Evolutionary conservation across 768 basidiomycete species (phyloP).

Genomic region (Tricholomella constricta): DNA sequence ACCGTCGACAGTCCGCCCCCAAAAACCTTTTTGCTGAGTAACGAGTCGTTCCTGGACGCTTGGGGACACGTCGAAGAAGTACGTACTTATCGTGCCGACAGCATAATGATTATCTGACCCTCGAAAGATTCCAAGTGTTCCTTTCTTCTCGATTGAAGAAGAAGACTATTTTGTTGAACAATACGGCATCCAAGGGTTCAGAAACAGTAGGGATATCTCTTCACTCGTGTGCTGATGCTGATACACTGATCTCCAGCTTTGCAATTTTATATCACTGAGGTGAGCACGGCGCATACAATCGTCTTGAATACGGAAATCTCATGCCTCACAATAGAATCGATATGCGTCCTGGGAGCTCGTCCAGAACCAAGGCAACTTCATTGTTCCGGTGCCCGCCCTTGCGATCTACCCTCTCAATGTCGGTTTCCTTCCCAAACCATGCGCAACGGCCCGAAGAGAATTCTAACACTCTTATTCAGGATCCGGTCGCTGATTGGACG

Average conservation of each 20-base stretch:
- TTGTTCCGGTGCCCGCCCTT: slow-evolving; percentile 44
- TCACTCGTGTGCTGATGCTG: background rate
- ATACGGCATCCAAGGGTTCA: slow-evolving; percentile 58
- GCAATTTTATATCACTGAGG: slow-evolving; percentile 64
- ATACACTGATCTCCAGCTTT: slow-evolving; percentile 43
- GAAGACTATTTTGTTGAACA: slow-evolving; percentile 74
- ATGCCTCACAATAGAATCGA: slow-evolving; percentile 37
- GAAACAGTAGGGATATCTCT: slow-evolving; percentile 48
- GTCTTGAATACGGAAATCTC: background rate
- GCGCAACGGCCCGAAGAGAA: too few species aligned
- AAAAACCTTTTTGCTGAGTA: slow-evolving; percentile 49
- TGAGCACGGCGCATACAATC: slow-evolving; percentile 22
- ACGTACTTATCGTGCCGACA: background rate
- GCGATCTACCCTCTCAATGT: slow-evolving; percentile 43
- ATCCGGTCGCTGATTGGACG: slow-evolving; percentile 50
- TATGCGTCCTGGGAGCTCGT: slow-evolving; percentile 39
- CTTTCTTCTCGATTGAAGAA: slow-evolving; percentile 60
- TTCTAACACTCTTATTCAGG: slow-evolving; percentile 27
- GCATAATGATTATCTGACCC: background rate
- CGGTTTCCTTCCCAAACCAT: slow-evolving; percentile 3
- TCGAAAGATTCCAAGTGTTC: slow-evolving; percentile 58
- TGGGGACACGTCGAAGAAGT: slow-evolving; percentile 52
- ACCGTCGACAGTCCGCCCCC: slow-evolving; percentile 59
- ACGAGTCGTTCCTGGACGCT: slow-evolving; percentile 51
- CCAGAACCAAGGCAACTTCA: slow-evolving; percentile 47